Evolutionary conservation across 2,329 filamentous ascomycete species (phyloP), one percentile per base, ranked within the genome.

Genomic region (Aspergillus pseudoterreus): DNA sequence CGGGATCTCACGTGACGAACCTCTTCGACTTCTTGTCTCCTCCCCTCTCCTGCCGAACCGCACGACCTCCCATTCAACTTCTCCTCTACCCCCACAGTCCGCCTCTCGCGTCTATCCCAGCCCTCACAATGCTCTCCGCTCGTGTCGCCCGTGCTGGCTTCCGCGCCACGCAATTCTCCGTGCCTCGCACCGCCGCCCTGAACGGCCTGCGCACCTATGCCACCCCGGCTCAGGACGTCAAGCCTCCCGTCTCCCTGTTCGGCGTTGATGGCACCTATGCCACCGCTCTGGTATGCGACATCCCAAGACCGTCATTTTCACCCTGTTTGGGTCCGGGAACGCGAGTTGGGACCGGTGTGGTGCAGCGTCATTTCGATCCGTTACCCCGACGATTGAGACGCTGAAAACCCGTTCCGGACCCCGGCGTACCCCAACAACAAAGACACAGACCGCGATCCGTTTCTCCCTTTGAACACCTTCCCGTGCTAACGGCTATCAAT

Each of bases 201-300:
- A 71, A 71, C 60, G 68, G 69, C 57, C 77, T 84, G 75, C 87
- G 92, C 75, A 84, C 83, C 74, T 96, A 90, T 77, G 90, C 90
- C 67, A 79, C 82, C 68, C 73, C 83, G 64, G 73, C 80, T 68
- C 78, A 84, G 72, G 84, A 86, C 56, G 77, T 84, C 74, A 92
- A 89, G 82, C 85, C 92, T 67, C 94, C 94, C 63, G 81, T 96
- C 71, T 83, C 92, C 67, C 84, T 99, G 70, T 99, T 90, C 78
- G 94, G 94, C 66, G 80, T 99, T 71, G 94, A 97, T 77, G 94
- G 94, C 76, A 97, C 92, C 73, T 99, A 99, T 80, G 94, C 94
- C 74, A 91, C 87, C 79, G 94, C 94, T 80, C 83, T 99, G 86
- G 94, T 99, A 92, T 75, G 90, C 73, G 45, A 44, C 35, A 30